phyloP scores from a whole-genome alignment of 192 early-diverging fungal species.

The Umbelopsis sp. region DNA sequence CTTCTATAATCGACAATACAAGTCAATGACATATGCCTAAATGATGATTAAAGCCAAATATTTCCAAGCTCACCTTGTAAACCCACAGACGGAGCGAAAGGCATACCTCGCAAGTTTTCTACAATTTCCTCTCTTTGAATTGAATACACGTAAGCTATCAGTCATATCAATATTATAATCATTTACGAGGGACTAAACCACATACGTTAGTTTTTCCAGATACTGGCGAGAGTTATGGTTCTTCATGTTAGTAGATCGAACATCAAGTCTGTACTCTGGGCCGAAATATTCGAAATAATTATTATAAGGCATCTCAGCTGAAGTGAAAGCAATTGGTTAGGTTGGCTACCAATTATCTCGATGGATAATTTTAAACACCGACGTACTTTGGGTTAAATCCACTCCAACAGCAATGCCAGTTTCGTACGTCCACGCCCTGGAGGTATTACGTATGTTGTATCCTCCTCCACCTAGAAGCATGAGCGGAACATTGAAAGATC shows the following conservation, averaged over 20 bases:
- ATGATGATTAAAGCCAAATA: too few relatives aligned
- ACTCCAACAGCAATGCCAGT: slow-evolving; percentile 83
- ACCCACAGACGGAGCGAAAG: slow-evolving; percentile 78
- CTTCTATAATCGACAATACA: too few relatives aligned
- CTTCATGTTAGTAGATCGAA: slow-evolving; percentile 83
- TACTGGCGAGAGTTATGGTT: slow-evolving; percentile 88
- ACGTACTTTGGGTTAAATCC: slow-evolving; percentile 60
- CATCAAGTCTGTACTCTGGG: slow-evolving; percentile 88
- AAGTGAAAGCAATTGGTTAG: not conserved
- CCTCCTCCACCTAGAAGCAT: slow-evolving; percentile 95
- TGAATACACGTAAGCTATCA: not conserved
- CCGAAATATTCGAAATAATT: slow-evolving; percentile 91
- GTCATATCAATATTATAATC: not conserved
- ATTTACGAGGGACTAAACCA: not conserved
- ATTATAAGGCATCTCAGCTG: slow-evolving; percentile 77
- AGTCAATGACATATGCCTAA: too few relatives aligned
- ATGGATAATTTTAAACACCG: not conserved
- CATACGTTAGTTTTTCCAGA: slow-evolving; percentile 81
- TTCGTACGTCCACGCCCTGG: slow-evolving; percentile 94
- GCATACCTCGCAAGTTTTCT: slow-evolving; percentile 66
- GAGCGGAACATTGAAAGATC: slow-evolving; percentile 87
- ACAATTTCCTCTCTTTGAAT: slow-evolving; percentile 52
- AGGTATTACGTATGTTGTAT: slow-evolving; percentile 96
- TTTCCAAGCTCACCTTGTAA: slow-evolving; percentile 57
- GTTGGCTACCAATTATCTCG: not conserved